Base-by-base conservation (phyloP, 1,284 basidiomycete genomes). In the Agaricales sp. region DNA sequence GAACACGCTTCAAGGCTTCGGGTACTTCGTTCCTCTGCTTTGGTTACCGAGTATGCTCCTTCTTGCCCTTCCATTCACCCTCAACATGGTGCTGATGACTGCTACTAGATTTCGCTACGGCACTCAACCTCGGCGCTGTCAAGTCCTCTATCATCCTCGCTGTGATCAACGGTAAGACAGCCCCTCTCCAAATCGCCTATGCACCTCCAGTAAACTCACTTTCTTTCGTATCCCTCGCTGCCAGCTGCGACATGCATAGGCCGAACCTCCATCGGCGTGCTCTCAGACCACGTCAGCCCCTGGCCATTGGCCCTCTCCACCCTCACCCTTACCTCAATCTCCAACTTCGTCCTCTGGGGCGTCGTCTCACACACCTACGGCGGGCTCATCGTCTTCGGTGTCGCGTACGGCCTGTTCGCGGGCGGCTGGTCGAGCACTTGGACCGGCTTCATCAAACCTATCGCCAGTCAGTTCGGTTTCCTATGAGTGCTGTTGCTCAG, bases 341-440 rank as follows among this genome's bases (percentile, higher is more conserved):
- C 59, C 11, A 67, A 64, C 0, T 67, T 70, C 52, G 46, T 71
- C 13, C 55, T 71, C 1, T 71, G 68, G 69, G 69, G 69, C 3
- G 53, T 70, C 0, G 47, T 66, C 0, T 63, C 67, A 1, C 58
- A 60, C 26, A 58, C 59, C 1, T 58, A 69, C 13, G 60, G 59
- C 1, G 67, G 66, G 0, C 52, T 69, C 1, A 49, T 69, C 1
- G 54, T 57, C 0, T 71, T 67, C 41, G 59, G 63, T 1, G 47
- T 69, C 12, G 57, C 54, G 1, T 66, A 70, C 41, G 69, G 69
- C 1, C 54, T 56, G 6, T 44, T 64, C 0, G 67, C 67, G 0
- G 62, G 68, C 2, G 66, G 67, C 0, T 71, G 67, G 66, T 61
- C 58, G 6, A 64, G 60, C 20, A 47, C 69, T 0, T 70, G 64